Evolutionary conservation across 2,329 filamentous ascomycete genomes (phyloP).

Genomic region (Paecilomyces sp.): DNA sequence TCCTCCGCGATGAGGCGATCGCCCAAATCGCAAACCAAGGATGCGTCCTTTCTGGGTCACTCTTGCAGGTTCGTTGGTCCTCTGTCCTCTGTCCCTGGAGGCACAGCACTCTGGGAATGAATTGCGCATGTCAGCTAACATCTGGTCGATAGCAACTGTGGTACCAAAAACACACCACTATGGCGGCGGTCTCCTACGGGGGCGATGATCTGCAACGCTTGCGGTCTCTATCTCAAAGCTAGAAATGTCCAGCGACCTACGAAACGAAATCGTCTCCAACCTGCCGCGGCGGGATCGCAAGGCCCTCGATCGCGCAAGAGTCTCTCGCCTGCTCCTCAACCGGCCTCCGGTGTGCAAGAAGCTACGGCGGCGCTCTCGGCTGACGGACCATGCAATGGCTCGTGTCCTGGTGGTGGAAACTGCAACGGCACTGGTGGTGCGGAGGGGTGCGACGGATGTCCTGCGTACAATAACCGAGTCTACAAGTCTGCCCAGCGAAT

Average conservation of each 20-base stretch:
- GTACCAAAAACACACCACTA: constrained; percentile 84
- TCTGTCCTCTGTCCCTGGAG: background rate
- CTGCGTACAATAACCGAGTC: constrained; percentile 93
- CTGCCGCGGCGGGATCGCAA: constrained; percentile 14
- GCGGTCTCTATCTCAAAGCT: constrained; percentile 88
- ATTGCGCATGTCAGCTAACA: background rate
- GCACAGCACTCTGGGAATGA: background rate
- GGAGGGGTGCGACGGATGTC: constrained; percentile 90
- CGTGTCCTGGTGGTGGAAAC: constrained; percentile 86
- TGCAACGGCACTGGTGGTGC: constrained; percentile 96
- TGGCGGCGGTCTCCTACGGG: constrained; percentile 92
- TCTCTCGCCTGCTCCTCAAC: constrained; percentile 26
- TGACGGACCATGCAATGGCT: constrained; percentile 53
- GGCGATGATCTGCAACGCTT: constrained; percentile 95
- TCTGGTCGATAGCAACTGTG: constrained; percentile 72
- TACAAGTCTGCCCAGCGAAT: constrained; percentile 67
- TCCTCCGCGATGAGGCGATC: constrained; percentile 19
- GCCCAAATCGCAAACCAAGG: constrained; percentile 26
- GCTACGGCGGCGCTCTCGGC: constrained; percentile 20
- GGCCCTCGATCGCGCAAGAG: constrained; percentile 14
- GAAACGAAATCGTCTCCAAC: constrained; percentile 66
- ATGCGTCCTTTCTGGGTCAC: constrained; percentile 33
- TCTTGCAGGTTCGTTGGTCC: constrained; percentile 30
- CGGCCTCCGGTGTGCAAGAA: constrained; percentile 20
- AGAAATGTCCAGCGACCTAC: constrained; percentile 86